Evolutionary conservation across 768 basidiomycete species (phyloP), one percentile per base, ranked within the genome.

Genomic region (Suillus sp.): DNA sequence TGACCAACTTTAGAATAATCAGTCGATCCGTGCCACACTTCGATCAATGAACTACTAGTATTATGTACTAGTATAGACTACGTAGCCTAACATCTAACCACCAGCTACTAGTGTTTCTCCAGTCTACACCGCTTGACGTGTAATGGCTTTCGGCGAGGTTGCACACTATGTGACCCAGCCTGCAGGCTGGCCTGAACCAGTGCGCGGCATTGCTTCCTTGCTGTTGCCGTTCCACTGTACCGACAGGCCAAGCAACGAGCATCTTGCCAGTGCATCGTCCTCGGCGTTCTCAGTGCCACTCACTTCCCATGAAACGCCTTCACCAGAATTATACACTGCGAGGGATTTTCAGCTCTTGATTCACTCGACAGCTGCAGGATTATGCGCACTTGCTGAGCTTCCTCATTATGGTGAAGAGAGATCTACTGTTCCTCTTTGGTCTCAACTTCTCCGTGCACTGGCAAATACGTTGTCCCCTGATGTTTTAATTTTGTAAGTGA

Each of bases 151-250:
- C 13, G n/a, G 53, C n/a, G n/a, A 54, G n/a, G 20, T 54, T 35
- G 13, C 22, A 14, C 53, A 54, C 34, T 35, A 54, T 2, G 53
- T 54, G 6, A 34, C n/a, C n/a, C 34, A 54, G 6, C 34, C 53
- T 35, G 13, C n/a, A 7, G 53, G 7, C 53, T 54, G 53, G 53
- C 53, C 53, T 22, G 34, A 54, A n/a, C 53, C 32, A 54, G 53
- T 54, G n/a, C 53, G n/a, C 20, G 53, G 11, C n/a, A 22, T 54
- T 22, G 53, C 34, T 35, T 54, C 34, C 20, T 14, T 54, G 13
- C 13, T 54, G 53, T 22, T 34, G 3, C 34, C n/a, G 34, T 22
- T 22, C n/a, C 53, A 54, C 53, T 54, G 32, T 54, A n/a, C 53
- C 11, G n/a, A 54, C 32, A 7, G 3, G 13, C 34, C n/a, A 54